phyloP scores from a whole-genome alignment of 305 asterid genomes.

The Stenogyne calaminthoides region DNA sequence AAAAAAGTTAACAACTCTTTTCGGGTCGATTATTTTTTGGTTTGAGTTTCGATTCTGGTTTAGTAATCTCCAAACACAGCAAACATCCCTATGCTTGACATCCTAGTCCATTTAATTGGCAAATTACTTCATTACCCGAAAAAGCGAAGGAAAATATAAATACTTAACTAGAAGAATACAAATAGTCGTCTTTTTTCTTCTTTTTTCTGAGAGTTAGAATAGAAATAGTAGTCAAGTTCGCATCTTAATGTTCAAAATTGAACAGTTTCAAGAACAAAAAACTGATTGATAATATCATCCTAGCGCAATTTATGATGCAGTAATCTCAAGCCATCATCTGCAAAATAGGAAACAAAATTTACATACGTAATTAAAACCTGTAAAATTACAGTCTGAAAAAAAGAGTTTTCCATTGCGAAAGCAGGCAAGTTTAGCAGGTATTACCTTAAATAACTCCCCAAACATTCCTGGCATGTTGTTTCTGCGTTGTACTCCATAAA shows the following conservation, averaged over 20 bases:
- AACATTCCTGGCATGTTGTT: slow-evolving; percentile 91
- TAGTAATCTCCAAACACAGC: too few species aligned
- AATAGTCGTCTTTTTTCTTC: too few species aligned
- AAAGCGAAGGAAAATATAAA: not conserved
- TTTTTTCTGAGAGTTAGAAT: not conserved
- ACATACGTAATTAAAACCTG: not conserved
- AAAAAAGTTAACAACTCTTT: too few species aligned
- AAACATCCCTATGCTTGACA: not conserved
- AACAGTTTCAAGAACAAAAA: not conserved
- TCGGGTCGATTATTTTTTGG: too few species aligned
- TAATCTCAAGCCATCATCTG: slow-evolving; percentile 82
- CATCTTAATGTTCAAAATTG: not conserved
- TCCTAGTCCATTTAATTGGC: not conserved
- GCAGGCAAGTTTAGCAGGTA: slow-evolving; percentile 13
- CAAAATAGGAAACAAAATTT: slow-evolving; percentile 30
- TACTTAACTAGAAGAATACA: not conserved
- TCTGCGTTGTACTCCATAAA: slow-evolving; percentile 80
- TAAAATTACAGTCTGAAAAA: not conserved
- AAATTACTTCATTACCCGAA: not conserved
- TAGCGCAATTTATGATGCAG: not conserved
- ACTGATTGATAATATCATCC: not conserved
- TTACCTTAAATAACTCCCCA: slow-evolving; percentile 96
- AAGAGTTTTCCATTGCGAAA: not conserved
- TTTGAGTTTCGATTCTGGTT: too few species aligned
- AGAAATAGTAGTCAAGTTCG: not conserved